Conservation (phyloP, 164 flowering plant genomes). For the Stephania japonica region DNA sequence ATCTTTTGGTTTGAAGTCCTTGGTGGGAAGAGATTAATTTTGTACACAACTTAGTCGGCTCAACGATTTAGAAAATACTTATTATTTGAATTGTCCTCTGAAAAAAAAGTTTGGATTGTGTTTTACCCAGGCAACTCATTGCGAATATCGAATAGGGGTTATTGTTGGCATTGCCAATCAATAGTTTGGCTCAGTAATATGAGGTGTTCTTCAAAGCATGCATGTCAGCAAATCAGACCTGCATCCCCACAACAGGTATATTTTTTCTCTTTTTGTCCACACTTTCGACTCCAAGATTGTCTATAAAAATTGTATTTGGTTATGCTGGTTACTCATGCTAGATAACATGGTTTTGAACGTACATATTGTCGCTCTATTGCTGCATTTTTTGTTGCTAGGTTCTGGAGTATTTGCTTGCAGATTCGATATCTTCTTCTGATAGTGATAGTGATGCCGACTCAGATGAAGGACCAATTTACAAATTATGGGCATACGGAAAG, state of each 20-base stretch:
- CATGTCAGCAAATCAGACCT: slow-evolving; percentile 36
- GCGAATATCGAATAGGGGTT: slow-evolving; percentile 48
- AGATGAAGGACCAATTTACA: slow-evolving; percentile 29
- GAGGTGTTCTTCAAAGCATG: slow-evolving; percentile 31
- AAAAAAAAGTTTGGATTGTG: background rate
- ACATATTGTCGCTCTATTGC: background rate
- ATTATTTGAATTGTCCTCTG: too few species aligned
- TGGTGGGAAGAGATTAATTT: background rate
- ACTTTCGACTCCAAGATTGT: background rate
- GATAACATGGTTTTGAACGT: background rate
- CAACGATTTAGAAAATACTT: too few species aligned
- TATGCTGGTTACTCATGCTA: background rate
- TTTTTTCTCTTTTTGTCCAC: slow-evolving; percentile 3
- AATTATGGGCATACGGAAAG: slow-evolving; percentile 45
- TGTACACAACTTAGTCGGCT: background rate
- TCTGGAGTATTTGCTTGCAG: slow-evolving; percentile 44
- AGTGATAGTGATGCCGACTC: slow-evolving; percentile 71
- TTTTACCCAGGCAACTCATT: slow-evolving; percentile 31
- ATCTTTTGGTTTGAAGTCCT: background rate
- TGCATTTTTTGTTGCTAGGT: slow-evolving; percentile 33
- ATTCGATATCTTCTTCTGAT: slow-evolving; percentile 37
- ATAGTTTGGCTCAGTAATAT: slow-evolving; percentile 58
- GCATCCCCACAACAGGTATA: slow-evolving; percentile 50
- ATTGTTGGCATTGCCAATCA: slow-evolving; percentile 47
- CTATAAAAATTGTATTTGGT: background rate